These are phyloP conservation scores for Heterobasidion parviporum DNA, from an alignment of 1,284 basidiomycete species.

Conservation along the genomic window DNA sequence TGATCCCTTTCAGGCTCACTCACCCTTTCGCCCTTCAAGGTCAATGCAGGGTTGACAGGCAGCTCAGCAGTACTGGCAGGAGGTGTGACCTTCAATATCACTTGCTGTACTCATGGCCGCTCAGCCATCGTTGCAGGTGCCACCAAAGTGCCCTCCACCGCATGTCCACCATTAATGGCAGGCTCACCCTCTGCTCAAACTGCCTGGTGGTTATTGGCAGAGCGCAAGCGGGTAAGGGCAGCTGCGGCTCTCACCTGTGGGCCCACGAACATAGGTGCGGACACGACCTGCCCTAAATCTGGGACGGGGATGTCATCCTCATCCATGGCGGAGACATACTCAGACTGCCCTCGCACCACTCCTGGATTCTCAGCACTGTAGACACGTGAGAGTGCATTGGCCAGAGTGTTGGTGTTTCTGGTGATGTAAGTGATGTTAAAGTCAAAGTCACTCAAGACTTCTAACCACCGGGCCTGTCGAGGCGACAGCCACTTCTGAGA, in stretches of 20 bases:
- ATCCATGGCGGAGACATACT: constrained; percentile 15
- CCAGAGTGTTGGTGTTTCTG: constrained; percentile 20
- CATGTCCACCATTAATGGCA: too few relatives aligned
- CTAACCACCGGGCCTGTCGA: constrained; percentile 23
- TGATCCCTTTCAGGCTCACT: neutral
- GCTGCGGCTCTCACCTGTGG: neutral
- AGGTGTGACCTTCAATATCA: too few relatives aligned
- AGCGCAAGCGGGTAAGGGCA: neutral
- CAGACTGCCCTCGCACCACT: constrained; percentile 14
- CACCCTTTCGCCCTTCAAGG: neutral
- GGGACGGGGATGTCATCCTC: neutral
- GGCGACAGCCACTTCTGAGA: constrained; percentile 23
- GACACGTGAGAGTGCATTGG: constrained; percentile 27
- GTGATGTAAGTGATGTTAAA: constrained; percentile 24
- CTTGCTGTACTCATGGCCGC: too few relatives aligned
- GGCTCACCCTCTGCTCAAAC: too few relatives aligned
- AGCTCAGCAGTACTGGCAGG: too few relatives aligned
- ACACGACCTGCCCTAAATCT: neutral
- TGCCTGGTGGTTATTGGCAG: too few relatives aligned
- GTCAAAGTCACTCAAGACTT: constrained; percentile 24
- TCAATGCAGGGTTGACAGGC: neutral
- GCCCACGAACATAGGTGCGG: neutral
- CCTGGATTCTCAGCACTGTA: constrained; percentile 21
- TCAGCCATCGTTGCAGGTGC: too few relatives aligned
- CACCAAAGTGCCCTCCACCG: too few relatives aligned